Evolutionary conservation across 768 basidiomycete species (phyloP).

Genomic region (Cubamyces sp.): DNA sequence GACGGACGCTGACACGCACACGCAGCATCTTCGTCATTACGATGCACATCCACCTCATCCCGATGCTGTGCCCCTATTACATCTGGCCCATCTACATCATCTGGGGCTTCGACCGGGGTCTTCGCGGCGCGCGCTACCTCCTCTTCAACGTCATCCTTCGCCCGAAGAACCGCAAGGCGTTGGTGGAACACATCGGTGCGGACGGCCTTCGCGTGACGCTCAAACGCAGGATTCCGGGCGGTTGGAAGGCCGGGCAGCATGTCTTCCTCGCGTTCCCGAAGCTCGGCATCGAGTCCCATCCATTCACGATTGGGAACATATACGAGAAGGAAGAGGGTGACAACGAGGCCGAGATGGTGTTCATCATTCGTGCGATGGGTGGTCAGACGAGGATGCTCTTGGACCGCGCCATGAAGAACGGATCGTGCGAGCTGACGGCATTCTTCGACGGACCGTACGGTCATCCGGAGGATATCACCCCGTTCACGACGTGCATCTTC

Average conservation of each 20-base stretch:
- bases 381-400: conserved; percentile 50
- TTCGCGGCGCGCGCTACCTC: conserved; percentile 44
- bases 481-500: conserved; percentile 41
- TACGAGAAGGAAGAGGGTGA: conserved; percentile 34
- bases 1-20: no score
- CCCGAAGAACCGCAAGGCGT: conserved; percentile 38
- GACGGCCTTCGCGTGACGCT: conserved; percentile 50
- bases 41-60: conserved; percentile 40
- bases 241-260: conserved; percentile 54
- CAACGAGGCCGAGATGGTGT: conserved; percentile 45
- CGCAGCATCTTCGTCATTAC: conserved; percentile 45
- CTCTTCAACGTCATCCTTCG: conserved; percentile 42
- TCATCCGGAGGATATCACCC: conserved; percentile 35
- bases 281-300: conserved; percentile 51
- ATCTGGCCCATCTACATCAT: conserved; percentile 53
- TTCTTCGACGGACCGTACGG: conserved; percentile 49
- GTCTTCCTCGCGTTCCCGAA: conserved; percentile 51
- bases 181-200: conserved; percentile 45
- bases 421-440: conserved; percentile 35
- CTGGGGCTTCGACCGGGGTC: conserved; percentile 50
- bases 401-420: conserved; percentile 20
- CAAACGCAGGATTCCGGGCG: conserved; percentile 41
- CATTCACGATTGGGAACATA: conserved; percentile 53
- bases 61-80: conserved; percentile 40
- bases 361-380: conserved; percentile 53